Evolutionary conservation across 208 protist genomes (phyloP).

Genomic region (Blechomonas ayalai): DNA sequence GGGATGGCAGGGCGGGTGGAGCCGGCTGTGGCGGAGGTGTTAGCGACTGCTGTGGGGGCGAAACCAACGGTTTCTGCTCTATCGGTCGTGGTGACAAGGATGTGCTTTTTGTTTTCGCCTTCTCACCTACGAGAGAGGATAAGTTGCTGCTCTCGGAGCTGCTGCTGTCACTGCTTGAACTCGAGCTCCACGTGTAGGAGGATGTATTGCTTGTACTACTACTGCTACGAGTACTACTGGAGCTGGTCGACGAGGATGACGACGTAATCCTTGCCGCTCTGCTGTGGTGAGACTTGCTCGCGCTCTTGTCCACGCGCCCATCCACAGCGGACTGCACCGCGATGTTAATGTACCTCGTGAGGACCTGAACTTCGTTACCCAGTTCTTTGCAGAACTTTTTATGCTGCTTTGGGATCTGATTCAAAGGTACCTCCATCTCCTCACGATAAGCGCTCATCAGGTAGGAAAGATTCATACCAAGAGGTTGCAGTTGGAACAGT

Average conservation of each 20-base stretch:
- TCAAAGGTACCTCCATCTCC: slow-evolving; percentile 44
- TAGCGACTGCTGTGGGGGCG: too few relatives aligned
- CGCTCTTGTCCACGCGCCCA: slow-evolving; percentile 21
- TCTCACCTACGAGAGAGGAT: neutral
- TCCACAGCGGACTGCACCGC: slow-evolving; percentile 74
- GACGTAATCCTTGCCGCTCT: neutral
- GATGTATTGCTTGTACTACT: neutral
- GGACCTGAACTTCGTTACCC: slow-evolving; percentile 29
- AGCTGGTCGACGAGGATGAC: too few relatives aligned
- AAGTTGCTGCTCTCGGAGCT: too few relatives aligned
- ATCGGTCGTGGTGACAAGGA: too few relatives aligned
- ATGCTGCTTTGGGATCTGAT: slow-evolving; percentile 42
- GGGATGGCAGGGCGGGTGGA: too few relatives aligned
- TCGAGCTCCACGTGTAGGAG: too few relatives aligned
- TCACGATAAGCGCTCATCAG: slow-evolving; percentile 43
- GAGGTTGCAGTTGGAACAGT: slow-evolving; percentile 78
- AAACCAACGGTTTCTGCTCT: too few relatives aligned
- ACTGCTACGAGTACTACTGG: too few relatives aligned
- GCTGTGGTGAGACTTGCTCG: neutral
- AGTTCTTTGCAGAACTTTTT: slow-evolving; percentile 54
- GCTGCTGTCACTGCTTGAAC: neutral
- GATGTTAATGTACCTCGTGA: slow-evolving; percentile 73
- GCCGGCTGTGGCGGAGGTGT: too few relatives aligned
- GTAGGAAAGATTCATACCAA: slow-evolving; percentile 66
- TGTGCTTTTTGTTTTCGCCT: neutral